Evolutionary conservation across 495 filamentous ascomycete genomes (phyloP).

Genomic region (Letharia columbiana): DNA sequence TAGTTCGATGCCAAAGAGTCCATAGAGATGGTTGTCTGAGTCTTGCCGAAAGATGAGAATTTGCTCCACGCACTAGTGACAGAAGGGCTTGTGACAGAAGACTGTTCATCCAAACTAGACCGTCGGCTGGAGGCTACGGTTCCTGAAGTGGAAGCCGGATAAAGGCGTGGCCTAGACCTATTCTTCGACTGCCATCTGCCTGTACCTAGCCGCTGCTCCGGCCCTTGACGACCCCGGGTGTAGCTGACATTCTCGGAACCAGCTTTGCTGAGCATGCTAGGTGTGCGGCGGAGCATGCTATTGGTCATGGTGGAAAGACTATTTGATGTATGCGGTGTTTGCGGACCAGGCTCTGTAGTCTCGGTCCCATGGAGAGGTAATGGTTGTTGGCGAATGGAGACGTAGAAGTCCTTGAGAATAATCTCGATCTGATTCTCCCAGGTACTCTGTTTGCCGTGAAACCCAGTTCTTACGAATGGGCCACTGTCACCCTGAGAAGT

Average conservation of each 20-base stretch:
- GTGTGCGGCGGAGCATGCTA: conserved; percentile 67
- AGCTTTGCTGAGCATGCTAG: conserved; percentile 85
- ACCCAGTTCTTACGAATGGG: conserved; percentile 70
- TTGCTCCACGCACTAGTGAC: conserved; percentile 91
- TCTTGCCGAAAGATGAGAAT: conserved; percentile 72
- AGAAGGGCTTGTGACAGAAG: conserved; percentile 85
- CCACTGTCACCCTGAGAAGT: conserved; percentile 29
- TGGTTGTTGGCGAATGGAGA: conserved; percentile 73
- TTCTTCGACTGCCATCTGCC: conserved; percentile 77
- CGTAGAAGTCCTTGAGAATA: conserved; percentile 87
- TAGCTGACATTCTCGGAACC: conserved; percentile 63
- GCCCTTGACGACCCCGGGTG: conserved; percentile 50
- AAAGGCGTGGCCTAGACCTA: conserved; percentile 71
- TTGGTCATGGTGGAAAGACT: conserved; percentile 40
- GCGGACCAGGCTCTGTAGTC: conserved; percentile 32
- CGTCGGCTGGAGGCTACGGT: conserved; percentile 78
- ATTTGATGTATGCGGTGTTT: conserved; percentile 33
- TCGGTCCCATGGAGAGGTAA: conserved; percentile 72
- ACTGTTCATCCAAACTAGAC: conserved; percentile 80
- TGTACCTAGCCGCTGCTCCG: conserved; percentile 56
- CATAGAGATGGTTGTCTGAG: conserved; percentile 81
- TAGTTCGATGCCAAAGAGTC: conserved; percentile 77
- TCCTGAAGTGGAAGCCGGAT: conserved; percentile 51
- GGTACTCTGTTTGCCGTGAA: conserved; percentile 63
- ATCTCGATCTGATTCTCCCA: conserved; percentile 89